A percentile compares a stretch with the other conserved stretches of the same genome.
These are phyloP conservation scores for Trichomonas vaginalis DNA, from an alignment of 208 protist species.

Conservation along the genomic window DNA sequence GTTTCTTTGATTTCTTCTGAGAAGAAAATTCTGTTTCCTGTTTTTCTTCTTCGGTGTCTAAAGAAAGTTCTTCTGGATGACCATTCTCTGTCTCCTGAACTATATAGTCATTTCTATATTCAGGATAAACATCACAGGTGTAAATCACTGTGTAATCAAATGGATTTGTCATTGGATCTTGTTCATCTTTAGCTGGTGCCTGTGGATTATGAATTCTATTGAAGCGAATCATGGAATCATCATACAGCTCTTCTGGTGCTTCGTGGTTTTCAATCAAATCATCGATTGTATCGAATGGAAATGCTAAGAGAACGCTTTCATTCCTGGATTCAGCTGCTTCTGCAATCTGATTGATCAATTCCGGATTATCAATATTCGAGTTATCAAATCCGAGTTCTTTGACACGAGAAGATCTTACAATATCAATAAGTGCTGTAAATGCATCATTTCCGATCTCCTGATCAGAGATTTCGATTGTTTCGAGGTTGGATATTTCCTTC, in stretches of 20 bases:
- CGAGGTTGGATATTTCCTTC: background rate
- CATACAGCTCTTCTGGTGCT: background rate
- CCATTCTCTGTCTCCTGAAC: background rate
- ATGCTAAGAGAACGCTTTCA: background rate
- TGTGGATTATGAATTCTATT: background rate
- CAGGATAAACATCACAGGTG: background rate
- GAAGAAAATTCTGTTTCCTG: too few species aligned
- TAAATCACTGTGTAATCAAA: background rate
- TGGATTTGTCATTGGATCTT: background rate
- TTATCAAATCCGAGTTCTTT: background rate
- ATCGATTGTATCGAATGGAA: background rate
- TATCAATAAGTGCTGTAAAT: background rate
- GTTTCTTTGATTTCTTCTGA: too few species aligned
- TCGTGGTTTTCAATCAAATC: background rate
- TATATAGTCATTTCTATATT: background rate
- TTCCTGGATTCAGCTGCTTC: background rate
- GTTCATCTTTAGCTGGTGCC: background rate
- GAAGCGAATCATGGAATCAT: background rate
- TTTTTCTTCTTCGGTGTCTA: too few species aligned
- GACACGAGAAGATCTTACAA: background rate
- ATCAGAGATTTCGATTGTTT: background rate
- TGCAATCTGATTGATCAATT: background rate
- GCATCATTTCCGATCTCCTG: background rate
- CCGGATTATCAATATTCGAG: background rate
- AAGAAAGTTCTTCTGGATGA: background rate